Conservation (phyloP, 305 asterid species). For the Coffea humblotiana region DNA sequence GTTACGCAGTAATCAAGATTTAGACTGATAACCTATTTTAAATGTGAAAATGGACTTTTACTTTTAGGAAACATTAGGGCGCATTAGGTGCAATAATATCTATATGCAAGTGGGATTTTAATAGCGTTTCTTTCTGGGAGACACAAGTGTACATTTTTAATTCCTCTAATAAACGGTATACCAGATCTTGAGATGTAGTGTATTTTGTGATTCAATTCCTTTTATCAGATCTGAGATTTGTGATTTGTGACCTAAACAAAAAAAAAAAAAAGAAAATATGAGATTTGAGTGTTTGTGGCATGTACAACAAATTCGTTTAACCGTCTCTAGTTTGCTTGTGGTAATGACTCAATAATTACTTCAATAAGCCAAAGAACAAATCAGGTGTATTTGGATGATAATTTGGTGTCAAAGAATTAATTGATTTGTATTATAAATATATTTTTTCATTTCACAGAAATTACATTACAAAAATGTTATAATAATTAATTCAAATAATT, state of each 20-base stretch:
- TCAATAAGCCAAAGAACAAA: too few species aligned
- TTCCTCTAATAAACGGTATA: background rate
- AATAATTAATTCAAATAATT: too few species aligned
- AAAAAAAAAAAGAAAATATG: background rate
- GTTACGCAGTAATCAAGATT: conserved; percentile 1
- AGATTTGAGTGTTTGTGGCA: background rate
- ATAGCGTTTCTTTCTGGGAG: conserved; percentile 1
- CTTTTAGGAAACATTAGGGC: background rate
- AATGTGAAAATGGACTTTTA: background rate
- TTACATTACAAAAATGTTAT: too few species aligned
- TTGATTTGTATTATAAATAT: too few species aligned
- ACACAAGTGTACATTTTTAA: background rate
- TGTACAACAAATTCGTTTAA: background rate
- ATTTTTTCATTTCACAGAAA: too few species aligned
- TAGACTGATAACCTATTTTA: background rate
- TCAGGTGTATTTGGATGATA: too few species aligned
- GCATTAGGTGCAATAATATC: background rate
- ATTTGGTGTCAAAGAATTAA: too few species aligned
- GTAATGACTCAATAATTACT: too few species aligned
- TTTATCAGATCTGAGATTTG: too few species aligned
- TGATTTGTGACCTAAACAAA: too few species aligned
- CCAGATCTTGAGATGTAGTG: background rate
- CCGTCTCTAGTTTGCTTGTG: too few species aligned
- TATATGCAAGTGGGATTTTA: background rate
- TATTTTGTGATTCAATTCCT: background rate